Percentiles rank a stretch among this genome's conserved stretches.
These are phyloP conservation scores for Gremmenia infestans DNA, from an alignment of 2,329 filamentous ascomycete genomes.

Conservation along the genomic window DNA sequence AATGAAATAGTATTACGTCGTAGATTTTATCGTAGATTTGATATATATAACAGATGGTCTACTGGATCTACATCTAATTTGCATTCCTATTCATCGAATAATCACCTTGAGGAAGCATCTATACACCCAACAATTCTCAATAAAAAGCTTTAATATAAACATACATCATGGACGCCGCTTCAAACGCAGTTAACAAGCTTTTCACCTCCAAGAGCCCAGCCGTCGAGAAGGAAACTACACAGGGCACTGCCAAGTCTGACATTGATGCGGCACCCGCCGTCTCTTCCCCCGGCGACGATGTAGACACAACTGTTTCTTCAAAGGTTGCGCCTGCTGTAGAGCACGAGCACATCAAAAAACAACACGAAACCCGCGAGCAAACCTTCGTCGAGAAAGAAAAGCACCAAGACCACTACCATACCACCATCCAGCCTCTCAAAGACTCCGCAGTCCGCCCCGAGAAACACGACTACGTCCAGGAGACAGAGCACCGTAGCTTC, in stretches of 20 bases:
- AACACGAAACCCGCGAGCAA: constrained; percentile 56
- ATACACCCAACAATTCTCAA: too few relatives aligned
- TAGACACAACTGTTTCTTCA: constrained; percentile 13
- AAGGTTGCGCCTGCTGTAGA: constrained; percentile 15
- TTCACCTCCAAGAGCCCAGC: constrained; percentile 8
- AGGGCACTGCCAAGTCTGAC: neutral
- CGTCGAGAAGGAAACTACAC: neutral
- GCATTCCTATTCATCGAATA: too few relatives aligned
- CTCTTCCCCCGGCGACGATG: neutral
- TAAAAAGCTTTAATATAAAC: neutral
- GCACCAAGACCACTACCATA: constrained; percentile 67
- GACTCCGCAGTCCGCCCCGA: constrained; percentile 51
- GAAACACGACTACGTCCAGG: constrained; percentile 51
- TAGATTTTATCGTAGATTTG: too few relatives aligned
- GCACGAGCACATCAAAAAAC: constrained; percentile 22
- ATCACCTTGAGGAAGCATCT: too few relatives aligned
- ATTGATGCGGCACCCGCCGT: too few relatives aligned
- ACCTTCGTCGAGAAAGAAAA: constrained; percentile 59
- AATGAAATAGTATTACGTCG: too few relatives aligned
- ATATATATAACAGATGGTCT: too few relatives aligned
- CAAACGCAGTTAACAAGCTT: constrained; percentile 14
- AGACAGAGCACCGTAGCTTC: constrained; percentile 53
- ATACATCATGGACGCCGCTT: constrained; percentile 14
- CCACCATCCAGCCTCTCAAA: constrained; percentile 59
- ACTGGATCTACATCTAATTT: too few relatives aligned